Evolutionary conservation across 2,329 filamentous ascomycete genomes (phyloP).

Genomic region (Canariomyces notabilis): DNA sequence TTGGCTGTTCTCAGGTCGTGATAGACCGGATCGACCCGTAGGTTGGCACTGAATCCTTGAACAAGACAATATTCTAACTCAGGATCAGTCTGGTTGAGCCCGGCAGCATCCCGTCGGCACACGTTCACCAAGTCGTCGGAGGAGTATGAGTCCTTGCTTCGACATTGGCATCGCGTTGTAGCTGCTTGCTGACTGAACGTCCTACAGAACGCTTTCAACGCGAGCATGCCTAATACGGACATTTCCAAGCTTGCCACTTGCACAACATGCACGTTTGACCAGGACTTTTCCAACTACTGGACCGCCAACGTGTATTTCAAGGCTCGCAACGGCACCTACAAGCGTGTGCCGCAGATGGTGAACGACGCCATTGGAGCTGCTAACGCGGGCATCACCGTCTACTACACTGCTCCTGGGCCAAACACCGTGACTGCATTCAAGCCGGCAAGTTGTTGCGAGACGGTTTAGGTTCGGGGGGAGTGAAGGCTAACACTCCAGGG

Average conservation of each 20-base stretch:
- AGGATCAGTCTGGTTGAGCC: slow-evolving; percentile 20
- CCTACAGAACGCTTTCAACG: slow-evolving; percentile 29
- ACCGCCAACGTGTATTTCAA: slow-evolving; percentile 38
- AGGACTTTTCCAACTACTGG: slow-evolving; percentile 41
- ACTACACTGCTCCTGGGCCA: slow-evolving; percentile 37
- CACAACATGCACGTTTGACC: slow-evolving; percentile 40
- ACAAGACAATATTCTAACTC: neutral
- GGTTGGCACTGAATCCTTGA: neutral
- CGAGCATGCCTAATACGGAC: slow-evolving; percentile 28
- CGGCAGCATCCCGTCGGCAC: slow-evolving; percentile 20
- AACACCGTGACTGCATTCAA: slow-evolving; percentile 39
- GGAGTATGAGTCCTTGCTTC: slow-evolving; percentile 14
- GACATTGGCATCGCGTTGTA: neutral
- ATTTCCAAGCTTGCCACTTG: slow-evolving; percentile 32
- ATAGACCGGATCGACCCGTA: slow-evolving; percentile 28
- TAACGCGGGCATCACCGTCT: slow-evolving; percentile 35
- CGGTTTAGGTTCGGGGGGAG: no score
- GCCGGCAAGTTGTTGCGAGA: slow-evolving; percentile 28
- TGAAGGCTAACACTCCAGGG: neutral
- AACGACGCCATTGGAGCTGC: slow-evolving; percentile 45
- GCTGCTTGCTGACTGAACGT: neutral
- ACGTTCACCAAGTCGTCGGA: slow-evolving; percentile 25
- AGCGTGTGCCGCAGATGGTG: slow-evolving; percentile 34
- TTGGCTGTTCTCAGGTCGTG: slow-evolving; percentile 24
- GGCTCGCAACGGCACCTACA: slow-evolving; percentile 34